These are phyloP conservation scores for Closterium sp. DNA, from an alignment of 139 green algal genomes.

Conservation along the genomic window DNA sequence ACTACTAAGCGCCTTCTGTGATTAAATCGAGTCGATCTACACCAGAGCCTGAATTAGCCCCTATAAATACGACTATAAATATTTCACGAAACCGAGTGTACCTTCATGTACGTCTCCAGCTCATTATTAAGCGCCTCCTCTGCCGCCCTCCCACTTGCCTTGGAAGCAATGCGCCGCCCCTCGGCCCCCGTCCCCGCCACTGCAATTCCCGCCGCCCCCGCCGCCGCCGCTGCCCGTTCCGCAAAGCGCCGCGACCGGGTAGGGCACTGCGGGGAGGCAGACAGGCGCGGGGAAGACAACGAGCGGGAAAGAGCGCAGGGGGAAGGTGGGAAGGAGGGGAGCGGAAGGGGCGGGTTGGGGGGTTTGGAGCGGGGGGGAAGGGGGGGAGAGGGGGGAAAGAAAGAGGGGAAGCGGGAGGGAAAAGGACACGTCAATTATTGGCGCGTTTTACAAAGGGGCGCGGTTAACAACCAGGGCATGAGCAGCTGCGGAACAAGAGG, in stretches of 20 bases:
- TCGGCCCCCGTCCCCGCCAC: background rate
- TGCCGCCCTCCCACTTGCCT: background rate
- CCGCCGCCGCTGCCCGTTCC: constrained; percentile 9
- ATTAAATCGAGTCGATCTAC: too few relatives aligned
- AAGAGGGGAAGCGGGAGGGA: too few relatives aligned
- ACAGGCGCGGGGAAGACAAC: background rate
- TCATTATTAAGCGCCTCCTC: constrained; percentile 24
- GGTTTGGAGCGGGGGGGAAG: too few relatives aligned
- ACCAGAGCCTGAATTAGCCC: too few relatives aligned
- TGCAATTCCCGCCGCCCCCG: background rate
- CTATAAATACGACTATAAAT: too few relatives aligned
- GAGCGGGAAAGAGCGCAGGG: background rate
- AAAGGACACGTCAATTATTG: too few relatives aligned
- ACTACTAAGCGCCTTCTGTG: background rate
- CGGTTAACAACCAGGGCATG: too few relatives aligned
- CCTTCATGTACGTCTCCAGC: constrained; percentile 32
- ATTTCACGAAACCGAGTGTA: background rate
- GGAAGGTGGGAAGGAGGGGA: background rate
- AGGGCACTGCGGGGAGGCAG: constrained; percentile 3
- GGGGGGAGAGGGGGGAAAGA: background rate
- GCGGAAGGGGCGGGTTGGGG: too few relatives aligned
- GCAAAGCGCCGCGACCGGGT: constrained; percentile 4
- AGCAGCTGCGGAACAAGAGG: too few relatives aligned
- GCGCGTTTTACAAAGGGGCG: too few relatives aligned
- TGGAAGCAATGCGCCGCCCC: constrained; percentile 14